Percentiles rank a stretch among this genome's conserved stretches.
Evolutionary conservation across 768 basidiomycete genomes (phyloP).

Genomic region (Dioszegia aurantiaca): DNA sequence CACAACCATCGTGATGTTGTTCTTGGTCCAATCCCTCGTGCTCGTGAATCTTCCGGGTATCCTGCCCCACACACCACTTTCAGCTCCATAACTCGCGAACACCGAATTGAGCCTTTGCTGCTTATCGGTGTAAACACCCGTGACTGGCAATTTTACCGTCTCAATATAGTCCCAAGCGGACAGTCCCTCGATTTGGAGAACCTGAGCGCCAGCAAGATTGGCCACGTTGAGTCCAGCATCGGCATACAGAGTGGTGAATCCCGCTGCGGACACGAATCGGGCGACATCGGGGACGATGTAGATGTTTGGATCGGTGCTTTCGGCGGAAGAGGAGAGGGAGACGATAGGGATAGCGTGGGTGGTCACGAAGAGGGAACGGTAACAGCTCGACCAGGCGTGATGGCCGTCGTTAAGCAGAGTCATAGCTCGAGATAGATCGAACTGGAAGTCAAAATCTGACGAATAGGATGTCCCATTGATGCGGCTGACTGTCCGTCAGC

Average conservation of each 20-base stretch:
- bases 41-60: conserved; percentile 20
- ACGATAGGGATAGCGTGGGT: conserved; percentile 23
- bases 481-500: conserved; percentile 16
- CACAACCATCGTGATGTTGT: conserved; percentile 21
- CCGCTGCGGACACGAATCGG: background rate
- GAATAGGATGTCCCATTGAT: conserved; percentile 20
- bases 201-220: conserved; percentile 18
- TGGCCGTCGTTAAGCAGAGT: conserved; percentile 27
- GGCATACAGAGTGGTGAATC: conserved; percentile 6
- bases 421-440: conserved; percentile 19
- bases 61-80: conserved; percentile 11
- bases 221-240: conserved; percentile 13
- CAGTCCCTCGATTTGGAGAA: conserved; percentile 18
- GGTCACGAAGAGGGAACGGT: conserved; percentile 19
- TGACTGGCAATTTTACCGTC: conserved; percentile 1
- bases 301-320: conserved; percentile 9
- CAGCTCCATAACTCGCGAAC: conserved; percentile 19
- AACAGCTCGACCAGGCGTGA: conserved; percentile 24
- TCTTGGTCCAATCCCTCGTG: conserved; percentile 14
- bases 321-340: conserved; percentile 15
- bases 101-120: conserved; percentile 23
- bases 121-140: conserved; percentile 22
- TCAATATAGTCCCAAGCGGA: conserved; percentile 20
- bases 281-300: conserved; percentile 26
- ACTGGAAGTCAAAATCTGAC: conserved; percentile 29